These are phyloP conservation scores for Pseudotsuga menziesii DNA, from an alignment of 75 land plant species.

Conservation along the genomic window DNA sequence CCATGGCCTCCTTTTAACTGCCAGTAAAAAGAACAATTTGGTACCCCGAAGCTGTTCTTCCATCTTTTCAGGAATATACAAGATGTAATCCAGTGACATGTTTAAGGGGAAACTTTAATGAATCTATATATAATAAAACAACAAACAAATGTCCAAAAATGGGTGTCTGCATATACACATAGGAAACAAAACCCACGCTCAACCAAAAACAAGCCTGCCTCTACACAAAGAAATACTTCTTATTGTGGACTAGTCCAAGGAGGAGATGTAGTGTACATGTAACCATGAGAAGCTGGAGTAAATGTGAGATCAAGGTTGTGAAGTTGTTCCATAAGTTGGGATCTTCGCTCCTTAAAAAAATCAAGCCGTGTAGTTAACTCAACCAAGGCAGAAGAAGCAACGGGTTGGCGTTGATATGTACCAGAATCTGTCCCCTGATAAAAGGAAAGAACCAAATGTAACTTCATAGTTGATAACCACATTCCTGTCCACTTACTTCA, in stretches of 20 bases:
- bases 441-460: too few relatives aligned
- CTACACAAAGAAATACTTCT: background rate
- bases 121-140: background rate
- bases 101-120: background rate
- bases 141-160: background rate
- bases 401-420: conserved; percentile 41
- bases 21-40: background rate
- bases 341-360: conserved; percentile 94
- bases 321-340: conserved; percentile 95
- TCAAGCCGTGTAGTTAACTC: conserved; percentile 92
- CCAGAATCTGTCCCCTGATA: conserved; percentile 12
- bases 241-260: conserved; percentile 39
- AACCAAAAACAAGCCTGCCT: background rate
- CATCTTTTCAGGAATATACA: conserved; percentile 5
- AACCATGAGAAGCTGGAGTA: conserved; percentile 38
- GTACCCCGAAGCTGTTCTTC: background rate
- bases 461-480: too few relatives aligned
- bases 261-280: conserved; percentile 41
- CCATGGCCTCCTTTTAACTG: conserved; percentile 3
- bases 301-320: conserved; percentile 82
- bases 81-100: conserved; percentile 8
- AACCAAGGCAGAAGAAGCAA: conserved; percentile 76
- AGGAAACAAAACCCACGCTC: conserved; percentile 1
- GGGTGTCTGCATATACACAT: conserved; percentile 8
- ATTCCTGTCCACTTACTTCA: too few relatives aligned